Evolutionary conservation across 306 rosid genomes (phyloP).

Genomic region (Cucurbita argyrosperma): DNA sequence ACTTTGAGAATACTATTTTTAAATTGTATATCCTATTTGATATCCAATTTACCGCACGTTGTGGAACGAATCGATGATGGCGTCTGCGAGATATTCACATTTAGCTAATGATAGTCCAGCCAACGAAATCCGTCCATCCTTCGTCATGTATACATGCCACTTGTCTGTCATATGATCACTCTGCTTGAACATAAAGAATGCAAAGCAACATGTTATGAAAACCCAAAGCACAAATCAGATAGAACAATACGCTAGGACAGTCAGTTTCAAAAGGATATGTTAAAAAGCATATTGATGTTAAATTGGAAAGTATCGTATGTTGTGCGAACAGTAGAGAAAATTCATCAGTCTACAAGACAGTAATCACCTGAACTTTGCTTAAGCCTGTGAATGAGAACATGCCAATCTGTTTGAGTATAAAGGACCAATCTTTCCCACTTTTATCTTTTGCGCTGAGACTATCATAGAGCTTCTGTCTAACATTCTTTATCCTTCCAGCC

Average conservation of each 20-base stretch:
- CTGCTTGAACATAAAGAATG: conserved; percentile 22
- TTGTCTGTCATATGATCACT: conserved; percentile 82
- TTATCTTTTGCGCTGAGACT: conserved; percentile 63
- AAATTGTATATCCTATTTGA: neutral
- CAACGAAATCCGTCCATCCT: conserved; percentile 93
- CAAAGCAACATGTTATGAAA: neutral
- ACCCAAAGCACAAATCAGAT: neutral
- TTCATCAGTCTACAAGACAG: neutral
- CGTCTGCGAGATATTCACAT: conserved; percentile 90
- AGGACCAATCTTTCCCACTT: conserved; percentile 97
- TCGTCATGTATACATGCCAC: conserved; percentile 97
- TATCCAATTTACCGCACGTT: conserved; percentile 52
- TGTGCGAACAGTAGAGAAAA: neutral
- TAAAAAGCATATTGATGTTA: neutral
- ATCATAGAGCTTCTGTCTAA: conserved; percentile 66
- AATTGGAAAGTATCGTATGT: no score
- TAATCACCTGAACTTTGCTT: conserved; percentile 58
- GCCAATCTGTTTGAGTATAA: conserved; percentile 87
- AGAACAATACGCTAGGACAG: neutral
- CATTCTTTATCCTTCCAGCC: conserved; percentile 96
- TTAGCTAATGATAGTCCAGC: conserved; percentile 88
- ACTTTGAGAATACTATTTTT: neutral
- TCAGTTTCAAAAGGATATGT: neutral
- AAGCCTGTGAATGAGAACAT: conserved; percentile 96
- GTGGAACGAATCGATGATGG: conserved; percentile 74